phyloP scores from a whole-genome alignment of 2,329 filamentous ascomycete genomes.

The Emergomyces africanus region DNA sequence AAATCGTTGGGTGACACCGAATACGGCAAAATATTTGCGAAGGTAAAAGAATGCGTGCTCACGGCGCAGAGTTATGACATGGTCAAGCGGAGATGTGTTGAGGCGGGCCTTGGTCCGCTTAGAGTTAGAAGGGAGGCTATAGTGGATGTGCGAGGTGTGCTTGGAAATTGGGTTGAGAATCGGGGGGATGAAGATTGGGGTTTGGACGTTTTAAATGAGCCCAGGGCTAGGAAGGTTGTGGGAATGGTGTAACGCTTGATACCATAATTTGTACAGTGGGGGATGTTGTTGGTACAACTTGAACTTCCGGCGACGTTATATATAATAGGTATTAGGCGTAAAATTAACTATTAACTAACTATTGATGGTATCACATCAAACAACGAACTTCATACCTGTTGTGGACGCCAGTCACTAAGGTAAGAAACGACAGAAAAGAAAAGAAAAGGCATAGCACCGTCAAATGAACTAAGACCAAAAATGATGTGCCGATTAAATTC shows the following conservation, averaged over 20 bases:
- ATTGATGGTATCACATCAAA: background rate
- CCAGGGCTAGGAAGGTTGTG: conserved; percentile 8
- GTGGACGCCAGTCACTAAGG: background rate
- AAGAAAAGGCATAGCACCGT: background rate
- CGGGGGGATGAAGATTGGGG: conserved; percentile 26
- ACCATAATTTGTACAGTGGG: background rate
- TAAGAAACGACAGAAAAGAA: no score
- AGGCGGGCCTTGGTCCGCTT: conserved; percentile 11
- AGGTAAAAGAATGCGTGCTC: conserved; percentile 5
- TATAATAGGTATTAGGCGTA: background rate
- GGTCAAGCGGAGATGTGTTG: conserved; percentile 16
- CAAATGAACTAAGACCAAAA: background rate
- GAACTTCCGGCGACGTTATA: background rate
- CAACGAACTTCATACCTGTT: background rate
- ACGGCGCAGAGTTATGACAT: conserved; percentile 17
- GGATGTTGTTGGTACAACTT: background rate
- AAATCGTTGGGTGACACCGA: background rate
- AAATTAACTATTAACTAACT: background rate
- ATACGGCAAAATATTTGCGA: background rate
- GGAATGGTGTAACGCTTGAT: background rate
- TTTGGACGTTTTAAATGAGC: conserved; percentile 21
- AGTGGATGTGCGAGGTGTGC: conserved; percentile 19
- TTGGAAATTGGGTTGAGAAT: conserved; percentile 28
- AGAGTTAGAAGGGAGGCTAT: conserved; percentile 14
- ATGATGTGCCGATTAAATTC: background rate